These are phyloP conservation scores for Gossypium rotundifolium DNA, from an alignment of 345 rosid species.

Conservation along the genomic window DNA sequence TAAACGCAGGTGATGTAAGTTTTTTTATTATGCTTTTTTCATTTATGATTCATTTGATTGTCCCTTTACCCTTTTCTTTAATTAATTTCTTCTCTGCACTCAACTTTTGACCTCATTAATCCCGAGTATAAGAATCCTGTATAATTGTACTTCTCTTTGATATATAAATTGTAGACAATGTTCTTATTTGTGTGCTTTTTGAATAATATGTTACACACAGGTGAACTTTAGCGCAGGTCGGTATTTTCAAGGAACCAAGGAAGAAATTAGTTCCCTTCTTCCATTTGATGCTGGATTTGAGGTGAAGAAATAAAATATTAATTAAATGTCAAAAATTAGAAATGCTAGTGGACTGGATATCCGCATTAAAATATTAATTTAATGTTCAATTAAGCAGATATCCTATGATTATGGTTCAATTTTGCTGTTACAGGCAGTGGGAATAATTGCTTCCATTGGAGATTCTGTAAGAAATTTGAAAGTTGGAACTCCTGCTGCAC, in stretches of 20 bases:
- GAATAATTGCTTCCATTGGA: constrained; percentile 86
- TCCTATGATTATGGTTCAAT: neutral
- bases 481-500: constrained; percentile 89
- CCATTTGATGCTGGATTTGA: constrained; percentile 79
- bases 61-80: constrained; percentile 4
- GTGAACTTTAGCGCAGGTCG: constrained; percentile 96
- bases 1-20: constrained; percentile 99
- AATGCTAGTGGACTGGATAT: neutral
- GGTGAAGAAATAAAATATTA: constrained; percentile 29
- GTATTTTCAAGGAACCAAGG: constrained; percentile 55
- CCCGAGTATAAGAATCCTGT: neutral
- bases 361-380: neutral
- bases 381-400: neutral
- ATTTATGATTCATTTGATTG: constrained; percentile 93
- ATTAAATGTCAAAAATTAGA: neutral
- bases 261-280: constrained; percentile 42
- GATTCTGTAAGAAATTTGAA: constrained; percentile 58
- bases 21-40: constrained; percentile 21
- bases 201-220: constrained; percentile 31
- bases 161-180: neutral
- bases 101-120: neutral
- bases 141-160: neutral
- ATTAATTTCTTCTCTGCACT: constrained; percentile 2
- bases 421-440: constrained; percentile 61
- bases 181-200: neutral